Percentiles rank a stretch among this genome's conserved stretches.
phyloP scores from a whole-genome alignment of 306 rosid genomes.

The Vigna unguiculata region DNA sequence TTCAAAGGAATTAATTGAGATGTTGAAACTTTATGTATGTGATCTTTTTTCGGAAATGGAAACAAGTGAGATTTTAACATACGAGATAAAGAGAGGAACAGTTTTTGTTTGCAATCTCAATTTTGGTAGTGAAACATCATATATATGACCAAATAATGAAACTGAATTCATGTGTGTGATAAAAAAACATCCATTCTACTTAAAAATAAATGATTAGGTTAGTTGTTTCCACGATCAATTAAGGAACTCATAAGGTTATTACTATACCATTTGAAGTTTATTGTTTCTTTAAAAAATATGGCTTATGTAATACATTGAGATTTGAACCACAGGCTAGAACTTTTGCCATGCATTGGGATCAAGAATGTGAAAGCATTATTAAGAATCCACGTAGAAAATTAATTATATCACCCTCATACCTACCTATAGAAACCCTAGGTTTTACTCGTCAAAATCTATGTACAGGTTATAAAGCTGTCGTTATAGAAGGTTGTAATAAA shows the following conservation, averaged over 20 bases:
- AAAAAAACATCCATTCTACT: background rate
- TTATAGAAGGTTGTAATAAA: conserved; percentile 39
- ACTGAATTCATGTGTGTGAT: background rate
- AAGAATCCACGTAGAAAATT: conserved; percentile 36
- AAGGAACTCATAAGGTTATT: background rate
- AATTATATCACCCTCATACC: conserved; percentile 23
- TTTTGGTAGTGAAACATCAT: background rate
- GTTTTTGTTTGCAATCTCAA: background rate
- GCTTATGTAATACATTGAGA: conserved; percentile 38
- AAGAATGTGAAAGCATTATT: conserved; percentile 21
- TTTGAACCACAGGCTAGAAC: conserved; percentile 53
- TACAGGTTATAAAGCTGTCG: conserved; percentile 31
- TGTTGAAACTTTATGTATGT: conserved; percentile 5
- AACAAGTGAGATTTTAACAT: background rate
- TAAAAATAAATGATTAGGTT: background rate
- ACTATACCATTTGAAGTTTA: background rate
- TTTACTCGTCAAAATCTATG: conserved; percentile 56
- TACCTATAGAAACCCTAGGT: conserved; percentile 50
- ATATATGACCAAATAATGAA: background rate
- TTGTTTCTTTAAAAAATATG: background rate
- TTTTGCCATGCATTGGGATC: conserved; percentile 51
- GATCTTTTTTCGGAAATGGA: background rate
- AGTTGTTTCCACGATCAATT: background rate
- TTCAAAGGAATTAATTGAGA: conserved; percentile 10
- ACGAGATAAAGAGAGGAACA: background rate